Evolutionary conservation across 2,329 filamentous ascomycete species (phyloP).

Genomic region (Nemania diffusa): DNA sequence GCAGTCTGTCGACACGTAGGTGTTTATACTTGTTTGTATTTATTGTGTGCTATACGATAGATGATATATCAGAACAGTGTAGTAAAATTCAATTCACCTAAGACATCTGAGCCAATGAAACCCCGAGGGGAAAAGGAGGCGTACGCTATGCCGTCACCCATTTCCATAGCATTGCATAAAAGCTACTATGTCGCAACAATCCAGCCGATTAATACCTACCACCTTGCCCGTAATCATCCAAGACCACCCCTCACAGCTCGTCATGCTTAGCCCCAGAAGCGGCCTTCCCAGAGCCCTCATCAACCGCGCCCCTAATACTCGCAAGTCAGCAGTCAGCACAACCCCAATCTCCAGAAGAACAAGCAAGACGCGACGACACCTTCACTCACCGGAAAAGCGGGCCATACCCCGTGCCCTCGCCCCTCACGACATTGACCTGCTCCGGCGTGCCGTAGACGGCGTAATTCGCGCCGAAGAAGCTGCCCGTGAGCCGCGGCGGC

Average conservation of each 20-base stretch:
- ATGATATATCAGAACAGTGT: too few relatives aligned
- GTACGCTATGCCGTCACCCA: not conserved
- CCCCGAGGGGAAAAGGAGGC: not conserved
- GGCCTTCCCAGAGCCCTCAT: constrained; percentile 6
- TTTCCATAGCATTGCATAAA: not conserved
- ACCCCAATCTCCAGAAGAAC: not conserved
- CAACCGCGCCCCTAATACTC: not conserved
- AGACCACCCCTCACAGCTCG: constrained; percentile 13
- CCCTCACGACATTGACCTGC: constrained; percentile 39
- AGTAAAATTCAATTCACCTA: too few relatives aligned
- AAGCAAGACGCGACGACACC: not conserved
- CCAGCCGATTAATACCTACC: not conserved
- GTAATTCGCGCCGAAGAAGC: constrained; percentile 37
- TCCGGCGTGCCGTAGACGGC: constrained; percentile 30
- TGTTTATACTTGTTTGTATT: too few relatives aligned
- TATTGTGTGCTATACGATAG: too few relatives aligned
- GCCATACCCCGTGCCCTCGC: constrained; percentile 42
- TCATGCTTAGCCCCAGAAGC: constrained; percentile 26
- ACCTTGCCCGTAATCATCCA: not conserved
- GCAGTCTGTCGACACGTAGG: too few relatives aligned
- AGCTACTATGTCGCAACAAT: not conserved
- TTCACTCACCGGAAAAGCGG: constrained; percentile 38
- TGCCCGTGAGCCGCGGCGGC: constrained; percentile 43
- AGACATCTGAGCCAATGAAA: too few relatives aligned
- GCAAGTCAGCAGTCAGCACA: not conserved